A percentile compares a stretch with the other conserved stretches of the same genome.
Evolutionary conservation across 139 green algal genomes (phyloP).

Genomic region (Micractinium sp.): DNA sequence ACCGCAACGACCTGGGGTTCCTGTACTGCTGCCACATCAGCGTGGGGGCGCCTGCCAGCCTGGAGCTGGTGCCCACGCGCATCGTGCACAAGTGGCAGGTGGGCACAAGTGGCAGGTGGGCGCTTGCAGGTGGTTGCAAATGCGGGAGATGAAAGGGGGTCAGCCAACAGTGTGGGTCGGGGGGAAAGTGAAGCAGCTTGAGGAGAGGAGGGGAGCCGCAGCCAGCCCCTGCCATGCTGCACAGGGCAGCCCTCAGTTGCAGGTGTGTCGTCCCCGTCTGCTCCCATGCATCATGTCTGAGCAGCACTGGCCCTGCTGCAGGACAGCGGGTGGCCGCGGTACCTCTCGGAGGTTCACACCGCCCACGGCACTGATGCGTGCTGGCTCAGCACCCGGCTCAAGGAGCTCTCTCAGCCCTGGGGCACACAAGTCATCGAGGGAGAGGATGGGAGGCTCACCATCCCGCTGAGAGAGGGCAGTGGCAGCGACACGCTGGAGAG

Average conservation of each 20-base stretch:
- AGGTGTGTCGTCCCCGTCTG: too few relatives aligned
- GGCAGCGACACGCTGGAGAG: too few relatives aligned
- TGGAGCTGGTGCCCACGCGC: constrained; percentile 30
- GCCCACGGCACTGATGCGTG: background rate
- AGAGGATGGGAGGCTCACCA: background rate
- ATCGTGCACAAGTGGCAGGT: constrained; percentile 24
- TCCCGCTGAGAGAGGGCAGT: background rate
- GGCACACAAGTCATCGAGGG: background rate
- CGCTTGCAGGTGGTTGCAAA: too few relatives aligned
- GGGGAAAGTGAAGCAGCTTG: too few relatives aligned
- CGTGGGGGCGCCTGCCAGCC: background rate
- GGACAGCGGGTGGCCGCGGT: background rate
- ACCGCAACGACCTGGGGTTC: constrained; percentile 70
- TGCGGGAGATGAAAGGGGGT: too few relatives aligned
- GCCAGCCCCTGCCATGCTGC: background rate
- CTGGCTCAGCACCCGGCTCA: background rate
- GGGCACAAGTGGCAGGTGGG: constrained; percentile 14
- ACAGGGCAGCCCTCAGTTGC: background rate
- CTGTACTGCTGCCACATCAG: constrained; percentile 34
- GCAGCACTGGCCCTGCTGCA: too few relatives aligned
- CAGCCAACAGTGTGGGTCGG: too few relatives aligned
- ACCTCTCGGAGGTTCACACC: constrained; percentile 2
- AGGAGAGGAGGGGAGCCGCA: background rate
- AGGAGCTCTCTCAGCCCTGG: background rate
- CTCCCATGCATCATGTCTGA: too few relatives aligned